phyloP scores from a whole-genome alignment of 2,329 filamentous ascomycete species.

The Ascochyta lentis region DNA sequence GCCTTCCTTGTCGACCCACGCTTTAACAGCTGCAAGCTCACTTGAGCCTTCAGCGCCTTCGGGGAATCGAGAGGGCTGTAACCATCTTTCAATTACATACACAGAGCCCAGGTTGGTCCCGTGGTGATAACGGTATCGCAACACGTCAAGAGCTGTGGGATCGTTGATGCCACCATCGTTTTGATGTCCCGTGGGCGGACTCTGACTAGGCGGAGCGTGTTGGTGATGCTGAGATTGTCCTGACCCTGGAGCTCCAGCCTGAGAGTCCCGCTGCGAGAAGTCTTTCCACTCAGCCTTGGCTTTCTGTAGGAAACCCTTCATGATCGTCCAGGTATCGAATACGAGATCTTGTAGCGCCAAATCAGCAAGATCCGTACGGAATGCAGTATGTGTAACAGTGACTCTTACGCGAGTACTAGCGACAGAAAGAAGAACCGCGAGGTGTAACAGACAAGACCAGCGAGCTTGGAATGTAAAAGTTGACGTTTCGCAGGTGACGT shows the following conservation, averaged over 20 bases:
- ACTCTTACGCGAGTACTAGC: neutral
- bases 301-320: conserved; percentile 40
- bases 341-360: neutral
- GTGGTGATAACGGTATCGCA: conserved; percentile 66
- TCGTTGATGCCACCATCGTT: conserved; percentile 44
- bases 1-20: conserved; percentile 56
- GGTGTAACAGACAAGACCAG: neutral
- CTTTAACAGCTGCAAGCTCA: conserved; percentile 61
- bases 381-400: conserved; percentile 1
- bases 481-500: conserved; percentile 12
- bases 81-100: conserved; percentile 67
- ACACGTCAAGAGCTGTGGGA: conserved; percentile 51
- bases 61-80: conserved; percentile 59
- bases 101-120: conserved; percentile 65
- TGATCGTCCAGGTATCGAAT: conserved; percentile 7
- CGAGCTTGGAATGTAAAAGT: conserved; percentile 1
- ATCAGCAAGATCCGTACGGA: conserved; percentile 1
- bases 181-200: conserved; percentile 8
- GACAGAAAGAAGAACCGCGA: neutral
- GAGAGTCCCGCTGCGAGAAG: conserved; percentile 14
- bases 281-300: conserved; percentile 35
- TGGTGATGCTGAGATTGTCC: neutral
- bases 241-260: neutral
- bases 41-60: conserved; percentile 51
- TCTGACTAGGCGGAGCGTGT: neutral